A percentile compares a stretch with the other conserved stretches of the same genome.
Conservation (phyloP, 352 stramenopile species). For the Globisporangium orthogonon region DNA sequence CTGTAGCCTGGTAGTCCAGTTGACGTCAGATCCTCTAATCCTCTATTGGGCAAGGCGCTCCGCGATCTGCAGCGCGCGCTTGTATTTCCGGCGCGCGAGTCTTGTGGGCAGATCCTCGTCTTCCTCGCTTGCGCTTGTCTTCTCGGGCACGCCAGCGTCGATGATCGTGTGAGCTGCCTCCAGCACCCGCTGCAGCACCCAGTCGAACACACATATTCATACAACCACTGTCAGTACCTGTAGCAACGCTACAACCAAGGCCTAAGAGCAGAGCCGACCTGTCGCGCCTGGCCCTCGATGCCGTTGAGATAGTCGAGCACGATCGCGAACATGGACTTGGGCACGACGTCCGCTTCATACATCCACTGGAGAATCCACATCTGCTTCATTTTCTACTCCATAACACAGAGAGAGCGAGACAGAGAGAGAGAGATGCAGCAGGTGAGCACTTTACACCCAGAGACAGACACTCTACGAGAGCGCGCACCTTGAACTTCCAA, state of each 20-base stretch:
- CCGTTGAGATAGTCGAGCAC: constrained; percentile 69
- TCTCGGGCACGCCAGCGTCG: constrained; percentile 47
- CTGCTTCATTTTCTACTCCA: constrained; percentile 70
- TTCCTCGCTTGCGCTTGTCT: constrained; percentile 35
- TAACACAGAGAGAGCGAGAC: background rate
- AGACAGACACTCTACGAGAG: too few relatives aligned
- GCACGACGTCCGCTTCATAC: constrained; percentile 74
- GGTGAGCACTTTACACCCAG: too few relatives aligned
- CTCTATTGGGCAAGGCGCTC: constrained; percentile 47
- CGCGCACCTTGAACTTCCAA: constrained; percentile 78
- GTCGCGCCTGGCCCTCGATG: constrained; percentile 56
- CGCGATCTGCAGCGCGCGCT: constrained; percentile 69
- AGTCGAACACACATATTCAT: background rate
- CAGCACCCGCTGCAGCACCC: constrained; percentile 42
- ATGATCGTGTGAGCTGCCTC: constrained; percentile 68
- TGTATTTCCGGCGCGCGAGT: constrained; percentile 66
- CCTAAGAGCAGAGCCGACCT: constrained; percentile 12
- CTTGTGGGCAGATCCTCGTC: constrained; percentile 51
- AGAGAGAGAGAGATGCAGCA: background rate
- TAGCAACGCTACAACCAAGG: background rate
- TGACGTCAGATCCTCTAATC: background rate
- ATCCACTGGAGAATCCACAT: constrained; percentile 79
- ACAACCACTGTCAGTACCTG: background rate
- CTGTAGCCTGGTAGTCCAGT: too few relatives aligned
- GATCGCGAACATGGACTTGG: constrained; percentile 73